Evolutionary conservation across 345 rosid genomes (phyloP).

Genomic region (Bruguiera gymnorhiza): DNA sequence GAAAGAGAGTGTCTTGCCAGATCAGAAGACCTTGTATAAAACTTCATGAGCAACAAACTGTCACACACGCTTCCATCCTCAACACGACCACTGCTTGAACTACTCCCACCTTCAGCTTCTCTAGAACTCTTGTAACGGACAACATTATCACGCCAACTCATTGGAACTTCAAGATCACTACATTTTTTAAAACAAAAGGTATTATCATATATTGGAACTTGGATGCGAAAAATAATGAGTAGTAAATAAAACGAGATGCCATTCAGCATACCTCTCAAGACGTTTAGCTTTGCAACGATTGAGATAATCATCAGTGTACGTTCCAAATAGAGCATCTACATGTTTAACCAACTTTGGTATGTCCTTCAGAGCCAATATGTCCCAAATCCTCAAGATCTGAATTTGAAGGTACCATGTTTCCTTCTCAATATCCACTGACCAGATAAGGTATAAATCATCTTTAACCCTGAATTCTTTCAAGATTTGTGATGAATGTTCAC

Average conservation of each 20-base stretch:
- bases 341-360: constrained; percentile 37
- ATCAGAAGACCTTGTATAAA: constrained; percentile 42
- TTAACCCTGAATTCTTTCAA: constrained; percentile 46
- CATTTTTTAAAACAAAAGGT: background rate
- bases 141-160: constrained; percentile 35
- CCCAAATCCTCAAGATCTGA: constrained; percentile 57
- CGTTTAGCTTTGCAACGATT: constrained; percentile 41
- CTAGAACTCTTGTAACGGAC: constrained; percentile 16
- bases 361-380: constrained; percentile 43
- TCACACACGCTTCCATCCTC: constrained; percentile 47
- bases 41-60: constrained; percentile 51
- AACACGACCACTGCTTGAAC: constrained; percentile 18
- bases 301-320: constrained; percentile 38
- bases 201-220: background rate
- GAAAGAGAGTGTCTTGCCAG: constrained; percentile 37
- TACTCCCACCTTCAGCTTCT: constrained; percentile 16
- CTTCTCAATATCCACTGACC: constrained; percentile 43
- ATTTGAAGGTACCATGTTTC: constrained; percentile 16
- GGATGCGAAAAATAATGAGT: too few relatives aligned
- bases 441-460: constrained; percentile 27
- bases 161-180: constrained; percentile 51
- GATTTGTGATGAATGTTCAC: constrained; percentile 32
- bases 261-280: constrained; percentile 44
- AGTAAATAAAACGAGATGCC: too few relatives aligned
- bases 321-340: constrained; percentile 36